These are phyloP conservation scores for Comarum palustre DNA, from an alignment of 306 rosid genomes.

Conservation along the genomic window DNA sequence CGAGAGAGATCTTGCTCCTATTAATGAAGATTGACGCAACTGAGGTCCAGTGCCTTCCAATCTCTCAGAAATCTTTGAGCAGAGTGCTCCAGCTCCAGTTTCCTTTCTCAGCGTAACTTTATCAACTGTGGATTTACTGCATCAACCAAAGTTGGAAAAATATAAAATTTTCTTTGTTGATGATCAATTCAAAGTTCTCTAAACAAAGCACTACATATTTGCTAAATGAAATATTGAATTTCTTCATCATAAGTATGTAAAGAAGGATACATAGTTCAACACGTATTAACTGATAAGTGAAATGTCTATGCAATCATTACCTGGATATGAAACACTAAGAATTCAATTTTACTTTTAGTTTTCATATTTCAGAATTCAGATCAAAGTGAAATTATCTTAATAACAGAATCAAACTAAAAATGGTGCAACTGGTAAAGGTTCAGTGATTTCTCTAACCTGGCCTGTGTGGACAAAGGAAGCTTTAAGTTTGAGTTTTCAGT, in stretches of 20 bases:
- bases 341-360: background rate
- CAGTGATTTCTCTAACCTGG: slow-evolving; percentile 48
- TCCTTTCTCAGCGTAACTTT: slow-evolving; percentile 33
- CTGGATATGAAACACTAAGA: background rate
- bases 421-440: background rate
- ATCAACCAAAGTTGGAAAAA: slow-evolving; percentile 19
- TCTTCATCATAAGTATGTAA: background rate
- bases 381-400: background rate
- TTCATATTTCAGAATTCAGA: background rate
- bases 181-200: background rate
- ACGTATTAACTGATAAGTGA: background rate
- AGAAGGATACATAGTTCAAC: background rate
- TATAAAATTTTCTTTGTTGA: background rate
- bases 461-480: slow-evolving; percentile 31
- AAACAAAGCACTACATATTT: too few relatives aligned
- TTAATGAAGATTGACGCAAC: slow-evolving; percentile 33
- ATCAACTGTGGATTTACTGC: slow-evolving; percentile 40
- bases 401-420: background rate
- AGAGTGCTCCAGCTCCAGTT: slow-evolving; percentile 30
- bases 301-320: background rate
- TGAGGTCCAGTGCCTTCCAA: slow-evolving; percentile 31
- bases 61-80: slow-evolving; percentile 29
- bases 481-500: slow-evolving; percentile 34
- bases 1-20: slow-evolving; percentile 34
- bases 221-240: background rate